Conservation (phyloP, 805 yeast species). For the Schwanniomyces pseudopolymorphus region DNA sequence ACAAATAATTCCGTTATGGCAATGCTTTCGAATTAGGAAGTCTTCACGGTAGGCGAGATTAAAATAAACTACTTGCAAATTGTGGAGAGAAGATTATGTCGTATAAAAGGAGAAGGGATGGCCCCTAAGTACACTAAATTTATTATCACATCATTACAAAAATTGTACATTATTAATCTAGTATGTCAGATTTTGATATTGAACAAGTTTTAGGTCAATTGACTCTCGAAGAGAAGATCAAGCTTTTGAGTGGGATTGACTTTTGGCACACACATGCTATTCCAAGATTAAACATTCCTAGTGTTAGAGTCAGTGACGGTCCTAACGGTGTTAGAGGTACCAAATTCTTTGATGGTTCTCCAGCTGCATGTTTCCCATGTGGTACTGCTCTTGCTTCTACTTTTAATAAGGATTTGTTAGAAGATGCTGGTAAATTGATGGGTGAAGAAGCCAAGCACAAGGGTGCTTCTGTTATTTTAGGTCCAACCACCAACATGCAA, state of each 20-base stretch:
- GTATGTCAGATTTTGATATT: slow-evolving; percentile 16
- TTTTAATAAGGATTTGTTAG: slow-evolving; percentile 25
- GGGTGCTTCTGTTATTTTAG: slow-evolving; percentile 29
- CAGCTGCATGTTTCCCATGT: slow-evolving; percentile 35
- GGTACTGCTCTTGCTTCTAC: slow-evolving; percentile 34
- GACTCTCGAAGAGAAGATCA: slow-evolving; percentile 24
- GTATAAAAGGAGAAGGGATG: too few relatives aligned
- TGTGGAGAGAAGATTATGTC: too few relatives aligned
- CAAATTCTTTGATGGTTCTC: slow-evolving; percentile 23
- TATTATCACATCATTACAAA: too few relatives aligned
- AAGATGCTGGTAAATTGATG: slow-evolving; percentile 29
- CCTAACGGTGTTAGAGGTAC: slow-evolving; percentile 37
- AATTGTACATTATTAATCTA: neutral
- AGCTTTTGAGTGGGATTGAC: slow-evolving; percentile 36
- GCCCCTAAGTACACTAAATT: too few relatives aligned
- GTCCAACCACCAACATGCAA: slow-evolving; percentile 34
- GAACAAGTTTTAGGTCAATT: slow-evolving; percentile 22
- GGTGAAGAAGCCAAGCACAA: slow-evolving; percentile 30
- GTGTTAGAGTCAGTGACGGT: slow-evolving; percentile 42
- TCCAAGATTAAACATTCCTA: slow-evolving; percentile 41
- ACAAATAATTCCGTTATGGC: too few relatives aligned
- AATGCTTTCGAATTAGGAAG: too few relatives aligned
- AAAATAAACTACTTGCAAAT: too few relatives aligned
- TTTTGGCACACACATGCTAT: slow-evolving; percentile 51
- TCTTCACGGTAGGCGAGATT: too few relatives aligned